These are phyloP conservation scores for Aspergillus quadrilineatus DNA, from an alignment of 2,329 filamentous ascomycete species.

Conservation along the genomic window DNA sequence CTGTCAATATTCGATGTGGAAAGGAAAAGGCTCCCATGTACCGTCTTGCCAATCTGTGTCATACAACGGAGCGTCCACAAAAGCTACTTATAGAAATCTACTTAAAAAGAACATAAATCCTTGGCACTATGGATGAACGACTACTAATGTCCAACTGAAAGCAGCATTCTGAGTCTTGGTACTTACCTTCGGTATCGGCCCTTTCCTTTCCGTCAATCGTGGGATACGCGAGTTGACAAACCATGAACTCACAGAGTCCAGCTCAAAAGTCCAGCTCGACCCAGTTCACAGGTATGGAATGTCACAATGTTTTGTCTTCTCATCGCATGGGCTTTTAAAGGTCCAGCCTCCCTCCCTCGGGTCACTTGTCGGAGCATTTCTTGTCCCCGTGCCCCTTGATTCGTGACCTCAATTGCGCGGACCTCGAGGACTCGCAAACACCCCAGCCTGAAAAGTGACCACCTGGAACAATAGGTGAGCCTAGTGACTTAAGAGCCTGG, in stretches of 20 bases:
- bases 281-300: background rate
- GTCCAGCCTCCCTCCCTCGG: background rate
- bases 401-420: slow-evolving; percentile 3
- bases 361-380: background rate
- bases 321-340: background rate
- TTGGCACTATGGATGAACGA: no score
- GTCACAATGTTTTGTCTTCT: background rate
- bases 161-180: no score
- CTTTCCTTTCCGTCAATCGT: background rate
- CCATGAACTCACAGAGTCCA: background rate
- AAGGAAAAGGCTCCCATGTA: background rate
- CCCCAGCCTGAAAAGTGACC: background rate
- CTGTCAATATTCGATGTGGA: background rate
- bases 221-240: background rate
- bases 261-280: background rate
- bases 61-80: background rate
- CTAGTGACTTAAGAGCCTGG: background rate
- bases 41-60: background rate
- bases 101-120: no score
- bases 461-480: background rate
- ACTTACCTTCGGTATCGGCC: no score
- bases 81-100: no score
- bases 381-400: slow-evolving; percentile 5
- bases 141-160: no score
- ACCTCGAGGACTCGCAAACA: background rate